phyloP scores from a whole-genome alignment of 495 filamentous ascomycete genomes.

The Penicillium psychrofluorescens region DNA sequence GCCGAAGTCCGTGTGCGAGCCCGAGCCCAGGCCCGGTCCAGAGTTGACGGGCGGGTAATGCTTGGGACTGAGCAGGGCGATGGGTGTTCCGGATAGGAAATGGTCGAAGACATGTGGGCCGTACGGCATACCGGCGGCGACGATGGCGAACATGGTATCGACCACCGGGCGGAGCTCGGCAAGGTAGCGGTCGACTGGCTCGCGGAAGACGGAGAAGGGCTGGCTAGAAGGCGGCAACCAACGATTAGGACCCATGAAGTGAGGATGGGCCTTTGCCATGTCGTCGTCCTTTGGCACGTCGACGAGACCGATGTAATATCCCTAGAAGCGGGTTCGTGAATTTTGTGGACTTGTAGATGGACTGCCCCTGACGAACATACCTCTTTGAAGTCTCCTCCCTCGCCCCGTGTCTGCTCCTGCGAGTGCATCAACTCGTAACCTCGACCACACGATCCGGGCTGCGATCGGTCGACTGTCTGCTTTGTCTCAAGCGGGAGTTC shows the following conservation, averaged over 20 bases:
- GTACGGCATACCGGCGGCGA: constrained; percentile 16
- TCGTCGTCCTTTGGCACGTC: constrained; percentile 20
- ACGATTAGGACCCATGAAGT: constrained; percentile 17
- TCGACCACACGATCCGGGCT: constrained; percentile 17
- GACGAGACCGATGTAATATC: constrained; percentile 12
- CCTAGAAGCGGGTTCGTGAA: too few relatives aligned
- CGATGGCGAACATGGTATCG: constrained; percentile 9
- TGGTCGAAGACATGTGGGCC: constrained; percentile 21
- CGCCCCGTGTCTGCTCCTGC: constrained; percentile 14
- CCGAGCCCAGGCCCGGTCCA: constrained; percentile 12
- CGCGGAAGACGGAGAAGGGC: constrained; percentile 10
- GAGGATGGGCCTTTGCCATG: constrained; percentile 10
- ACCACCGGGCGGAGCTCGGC: constrained; percentile 1
- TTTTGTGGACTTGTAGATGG: too few relatives aligned
- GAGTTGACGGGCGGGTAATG: constrained; percentile 23
- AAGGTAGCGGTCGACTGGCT: constrained; percentile 15
- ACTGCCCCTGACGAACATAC: neutral
- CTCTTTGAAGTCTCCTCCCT: constrained; percentile 23
- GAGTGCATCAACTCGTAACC: constrained; percentile 24
- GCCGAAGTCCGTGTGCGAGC: constrained; percentile 33
- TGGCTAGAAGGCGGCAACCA: constrained; percentile 13
- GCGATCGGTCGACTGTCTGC: constrained; percentile 12
- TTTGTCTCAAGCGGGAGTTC: constrained; percentile 27
- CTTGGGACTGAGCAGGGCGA: constrained; percentile 19
- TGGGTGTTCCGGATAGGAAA: constrained; percentile 14